phyloP scores from a whole-genome alignment of 2,329 filamentous ascomycete species.

The Sporothrix protearum region DNA sequence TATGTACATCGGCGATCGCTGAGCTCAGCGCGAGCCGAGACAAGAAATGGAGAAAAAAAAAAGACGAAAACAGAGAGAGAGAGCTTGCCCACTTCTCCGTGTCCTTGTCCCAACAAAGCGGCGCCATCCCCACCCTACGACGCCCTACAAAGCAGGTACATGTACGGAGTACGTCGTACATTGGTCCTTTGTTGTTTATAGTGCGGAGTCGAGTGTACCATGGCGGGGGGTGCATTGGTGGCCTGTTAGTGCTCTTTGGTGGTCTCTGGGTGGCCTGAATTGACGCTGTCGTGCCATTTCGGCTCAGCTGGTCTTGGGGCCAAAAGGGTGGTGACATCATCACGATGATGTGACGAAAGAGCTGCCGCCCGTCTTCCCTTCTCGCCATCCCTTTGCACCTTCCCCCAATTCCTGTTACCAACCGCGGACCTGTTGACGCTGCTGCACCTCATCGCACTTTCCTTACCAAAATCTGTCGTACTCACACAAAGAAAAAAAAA shows the following conservation, averaged over 20 bases:
- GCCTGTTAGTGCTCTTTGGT: too few relatives aligned
- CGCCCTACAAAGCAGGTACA: conserved; percentile 1
- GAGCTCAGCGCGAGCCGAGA: conserved; percentile 9
- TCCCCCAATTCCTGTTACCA: not conserved
- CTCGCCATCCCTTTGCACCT: not conserved
- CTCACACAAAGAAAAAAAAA: not conserved
- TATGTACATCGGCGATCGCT: conserved; percentile 8
- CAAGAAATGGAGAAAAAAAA: not conserved
- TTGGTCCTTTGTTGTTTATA: not conserved
- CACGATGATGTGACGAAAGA: conserved; percentile 18
- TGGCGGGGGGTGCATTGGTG: not conserved
- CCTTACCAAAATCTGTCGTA: not conserved
- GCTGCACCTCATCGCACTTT: not conserved
- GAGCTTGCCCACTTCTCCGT: not conserved
- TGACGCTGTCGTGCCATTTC: not conserved
- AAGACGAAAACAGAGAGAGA: not conserved
- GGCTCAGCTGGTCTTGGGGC: not conserved
- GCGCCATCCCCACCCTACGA: not conserved
- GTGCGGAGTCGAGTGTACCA: conserved; percentile 1
- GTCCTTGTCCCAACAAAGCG: not conserved
- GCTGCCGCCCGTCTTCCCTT: conserved; percentile 6
- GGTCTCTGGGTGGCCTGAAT: not conserved
- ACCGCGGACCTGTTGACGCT: not conserved
- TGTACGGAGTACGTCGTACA: not conserved
- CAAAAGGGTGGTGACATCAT: conserved; percentile 20